Evolutionary conservation across 108 stramenopile genomes (phyloP).

Genomic region (Chaetoceros tenuissimus): DNA sequence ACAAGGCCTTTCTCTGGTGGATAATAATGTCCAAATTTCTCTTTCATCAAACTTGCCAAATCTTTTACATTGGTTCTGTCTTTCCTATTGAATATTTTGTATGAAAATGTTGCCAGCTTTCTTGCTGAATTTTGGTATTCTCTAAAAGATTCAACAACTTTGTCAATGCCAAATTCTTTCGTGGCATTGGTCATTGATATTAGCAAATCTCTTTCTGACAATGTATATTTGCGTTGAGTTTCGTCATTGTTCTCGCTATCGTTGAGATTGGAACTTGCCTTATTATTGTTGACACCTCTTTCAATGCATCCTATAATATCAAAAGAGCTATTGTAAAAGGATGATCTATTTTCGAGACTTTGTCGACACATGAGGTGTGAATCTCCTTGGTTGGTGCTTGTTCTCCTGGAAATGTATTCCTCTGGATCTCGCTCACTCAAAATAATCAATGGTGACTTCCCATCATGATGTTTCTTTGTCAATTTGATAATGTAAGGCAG

Average conservation of each 20-base stretch:
- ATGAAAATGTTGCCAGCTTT: slow-evolving; percentile 8
- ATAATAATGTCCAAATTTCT: too few relatives aligned
- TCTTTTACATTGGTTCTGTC: slow-evolving; percentile 13
- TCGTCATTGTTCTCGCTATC: too few relatives aligned
- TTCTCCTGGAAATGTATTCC: slow-evolving; percentile 7
- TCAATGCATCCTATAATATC: slow-evolving; percentile 16
- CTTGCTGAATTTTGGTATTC: slow-evolving; percentile 14
- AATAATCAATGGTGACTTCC: slow-evolving; percentile 11
- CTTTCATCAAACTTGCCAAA: slow-evolving; percentile 6
- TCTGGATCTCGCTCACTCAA: slow-evolving; percentile 20
- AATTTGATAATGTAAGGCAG: slow-evolving; percentile 19
- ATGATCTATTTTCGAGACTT: slow-evolving; percentile 12
- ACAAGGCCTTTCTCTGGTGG: too few relatives aligned
- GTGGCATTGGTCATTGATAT: slow-evolving; percentile 12
- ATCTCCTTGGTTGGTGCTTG: slow-evolving; percentile 7
- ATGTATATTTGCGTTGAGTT: too few relatives aligned
- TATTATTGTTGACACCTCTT: background rate
- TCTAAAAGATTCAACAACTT: slow-evolving; percentile 6
- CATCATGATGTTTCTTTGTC: slow-evolving; percentile 12
- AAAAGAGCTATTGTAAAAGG: too few relatives aligned
- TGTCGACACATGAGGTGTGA: slow-evolving; percentile 10
- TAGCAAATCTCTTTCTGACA: slow-evolving; percentile 6
- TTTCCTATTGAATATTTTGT: slow-evolving; percentile 15
- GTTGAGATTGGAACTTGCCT: too few relatives aligned
- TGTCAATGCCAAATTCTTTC: background rate